Base-by-base conservation (phyloP, 257 asterid species). In the Phtheirospermum japonicum region DNA sequence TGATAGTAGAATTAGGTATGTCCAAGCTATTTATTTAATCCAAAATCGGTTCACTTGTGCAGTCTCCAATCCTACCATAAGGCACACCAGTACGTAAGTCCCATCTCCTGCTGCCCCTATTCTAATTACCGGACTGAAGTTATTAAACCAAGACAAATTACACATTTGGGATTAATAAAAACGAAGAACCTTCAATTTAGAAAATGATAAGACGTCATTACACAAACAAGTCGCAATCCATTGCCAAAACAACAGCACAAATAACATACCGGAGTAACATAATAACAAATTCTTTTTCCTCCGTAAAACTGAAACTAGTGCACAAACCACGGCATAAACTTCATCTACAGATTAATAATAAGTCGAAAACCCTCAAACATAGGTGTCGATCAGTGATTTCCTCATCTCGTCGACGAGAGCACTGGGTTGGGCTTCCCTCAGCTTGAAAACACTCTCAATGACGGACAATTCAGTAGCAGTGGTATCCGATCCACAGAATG, bases 391-490 rank as follows among this genome's bases (percentile, higher is more conserved):
- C 81, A 88, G 75, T 36, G 98, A 85, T 37, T 81, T 88, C 68
- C 95, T 75, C 94, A 88, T 88, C 79, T 91, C 98, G 56, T 86
- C 89, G 2, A 85, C 96, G 50, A 88, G 76, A 6, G 90, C 83
- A 70, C 87, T 76, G 5, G 98, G 96, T 66, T 82, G 91, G 69
- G 90, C 98, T 60, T 84, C 95, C 69, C 95, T 82, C 75, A 88
- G 63, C 85, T 88, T 88, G 82, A 91, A 91, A 23, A 88, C 91
- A 2, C 79, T 83, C 77, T 88, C 95, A 9, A 88, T 75, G 7
- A 90, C 95, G 4, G 94, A 82, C 67, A 88, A 56, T 80, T 90
- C 98, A 0, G 98, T 88, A 36, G 96, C 98, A 64, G 98, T 90
- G 3, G 98, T 90, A 71, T 85, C 95, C 1, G 95, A 81, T n/a